Evolutionary conservation across 495 filamentous ascomycete genomes (phyloP).

Genomic region (Xylaria cubensis): DNA sequence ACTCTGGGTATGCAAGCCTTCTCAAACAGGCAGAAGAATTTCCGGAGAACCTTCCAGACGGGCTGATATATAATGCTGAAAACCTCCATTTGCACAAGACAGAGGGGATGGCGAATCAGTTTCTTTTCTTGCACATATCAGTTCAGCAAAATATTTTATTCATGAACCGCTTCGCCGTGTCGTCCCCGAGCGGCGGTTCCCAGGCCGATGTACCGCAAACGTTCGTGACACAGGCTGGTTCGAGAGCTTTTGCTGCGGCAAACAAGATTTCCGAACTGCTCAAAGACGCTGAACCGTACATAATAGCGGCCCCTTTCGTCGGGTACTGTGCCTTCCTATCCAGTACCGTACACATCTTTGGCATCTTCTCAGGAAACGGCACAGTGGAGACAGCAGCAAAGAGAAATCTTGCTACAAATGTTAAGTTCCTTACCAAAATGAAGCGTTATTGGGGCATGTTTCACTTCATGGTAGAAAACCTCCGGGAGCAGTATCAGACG

Average conservation of each 20-base stretch:
- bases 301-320: slow-evolving; percentile 87
- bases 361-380: slow-evolving; percentile 81
- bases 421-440: slow-evolving; percentile 91
- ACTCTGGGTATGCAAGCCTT: slow-evolving; percentile 76
- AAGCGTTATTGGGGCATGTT: slow-evolving; percentile 99
- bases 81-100: slow-evolving; percentile 86
- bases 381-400: slow-evolving; percentile 78
- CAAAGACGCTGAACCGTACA: slow-evolving; percentile 77
- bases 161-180: slow-evolving; percentile 85
- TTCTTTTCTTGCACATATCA: slow-evolving; percentile 91
- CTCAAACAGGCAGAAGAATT: slow-evolving; percentile 76
- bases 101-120: slow-evolving; percentile 86
- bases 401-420: slow-evolving; percentile 85
- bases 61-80: slow-evolving; percentile 74
- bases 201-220: slow-evolving; percentile 78
- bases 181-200: slow-evolving; percentile 69
- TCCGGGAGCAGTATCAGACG: slow-evolving; percentile 86
- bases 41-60: slow-evolving; percentile 69
- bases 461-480: slow-evolving; percentile 91
- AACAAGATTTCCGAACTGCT: slow-evolving; percentile 86
- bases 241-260: slow-evolving; percentile 84
- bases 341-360: slow-evolving; percentile 90
- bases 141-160: slow-evolving; percentile 90
- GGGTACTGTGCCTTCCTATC: slow-evolving; percentile 95
- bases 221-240: slow-evolving; percentile 77